Evolutionary conservation across 768 basidiomycete genomes (phyloP).

Genomic region (Neoboletus brunneissimus): DNA sequence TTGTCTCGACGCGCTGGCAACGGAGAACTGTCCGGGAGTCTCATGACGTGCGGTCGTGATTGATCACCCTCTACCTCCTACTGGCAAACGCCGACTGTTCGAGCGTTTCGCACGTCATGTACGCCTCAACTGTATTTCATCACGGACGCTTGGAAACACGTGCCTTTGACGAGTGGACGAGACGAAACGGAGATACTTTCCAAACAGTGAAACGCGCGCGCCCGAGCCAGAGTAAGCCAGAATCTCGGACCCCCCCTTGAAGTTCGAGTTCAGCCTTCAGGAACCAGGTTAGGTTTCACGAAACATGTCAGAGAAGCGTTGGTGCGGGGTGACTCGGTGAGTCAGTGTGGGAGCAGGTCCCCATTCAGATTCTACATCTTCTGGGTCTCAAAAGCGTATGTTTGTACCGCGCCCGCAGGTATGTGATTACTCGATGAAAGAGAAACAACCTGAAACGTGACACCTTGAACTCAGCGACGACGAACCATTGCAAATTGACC

Average conservation of each 20-base stretch:
- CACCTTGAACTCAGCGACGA: not conserved
- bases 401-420: too few relatives aligned
- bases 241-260: too few relatives aligned
- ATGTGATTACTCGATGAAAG: not conserved
- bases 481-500: not conserved
- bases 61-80: not conserved
- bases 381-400: too few relatives aligned
- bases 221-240: not conserved
- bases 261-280: not conserved
- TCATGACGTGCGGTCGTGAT: not conserved
- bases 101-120: not conserved
- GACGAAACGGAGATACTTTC: not conserved
- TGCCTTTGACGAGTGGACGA: not conserved
- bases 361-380: too few relatives aligned
- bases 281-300: not conserved
- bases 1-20: too few relatives aligned
- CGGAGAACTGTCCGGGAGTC: too few relatives aligned
- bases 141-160: not conserved
- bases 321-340: too few relatives aligned
- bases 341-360: too few relatives aligned
- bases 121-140: not conserved
- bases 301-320: not conserved
- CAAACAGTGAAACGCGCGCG: not conserved
- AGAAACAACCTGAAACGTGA: not conserved
- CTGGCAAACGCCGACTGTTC: not conserved